These are phyloP conservation scores for Prillingera fragicola DNA, from an alignment of 1,284 basidiomycete genomes.

Conservation along the genomic window DNA sequence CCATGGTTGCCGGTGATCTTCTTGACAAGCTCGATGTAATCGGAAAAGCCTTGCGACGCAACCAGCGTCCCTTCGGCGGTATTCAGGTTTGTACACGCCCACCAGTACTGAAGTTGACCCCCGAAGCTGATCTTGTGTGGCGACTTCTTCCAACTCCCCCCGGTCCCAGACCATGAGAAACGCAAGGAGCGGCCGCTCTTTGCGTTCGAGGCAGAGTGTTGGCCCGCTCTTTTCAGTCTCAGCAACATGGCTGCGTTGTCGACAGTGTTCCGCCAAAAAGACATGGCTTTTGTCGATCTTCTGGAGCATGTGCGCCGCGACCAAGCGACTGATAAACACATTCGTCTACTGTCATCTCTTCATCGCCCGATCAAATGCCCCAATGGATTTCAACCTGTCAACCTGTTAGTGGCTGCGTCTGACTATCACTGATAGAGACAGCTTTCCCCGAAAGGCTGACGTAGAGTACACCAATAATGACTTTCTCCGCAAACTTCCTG, in stretches of 20 bases:
- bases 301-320: constrained; percentile 44
- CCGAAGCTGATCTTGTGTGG: constrained; percentile 59
- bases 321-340: constrained; percentile 13
- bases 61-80: constrained; percentile 71
- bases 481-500: constrained; percentile 18
- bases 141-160: constrained; percentile 61
- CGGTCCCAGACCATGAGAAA: constrained; percentile 54
- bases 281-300: constrained; percentile 43
- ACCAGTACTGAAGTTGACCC: constrained; percentile 17
- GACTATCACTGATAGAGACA: constrained; percentile 14
- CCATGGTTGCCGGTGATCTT: constrained; percentile 57
- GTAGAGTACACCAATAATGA: constrained; percentile 26
- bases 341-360: constrained; percentile 15
- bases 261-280: constrained; percentile 67
- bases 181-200: constrained; percentile 54
- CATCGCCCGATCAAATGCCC: constrained; percentile 22
- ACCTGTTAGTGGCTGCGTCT: constrained; percentile 26
- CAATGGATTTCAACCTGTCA: constrained; percentile 37
- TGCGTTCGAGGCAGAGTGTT: constrained; percentile 33
- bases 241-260: constrained; percentile 51
- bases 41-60: constrained; percentile 59
- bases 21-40: constrained; percentile 82
- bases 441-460: constrained; percentile 23
- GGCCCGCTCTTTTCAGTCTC: constrained; percentile 21
- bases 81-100: constrained; percentile 60